A percentile compares a stretch with the other conserved stretches of the same genome.
These are phyloP conservation scores for Talaromyces borbonicus DNA, from an alignment of 495 filamentous ascomycete genomes.

Conservation along the genomic window DNA sequence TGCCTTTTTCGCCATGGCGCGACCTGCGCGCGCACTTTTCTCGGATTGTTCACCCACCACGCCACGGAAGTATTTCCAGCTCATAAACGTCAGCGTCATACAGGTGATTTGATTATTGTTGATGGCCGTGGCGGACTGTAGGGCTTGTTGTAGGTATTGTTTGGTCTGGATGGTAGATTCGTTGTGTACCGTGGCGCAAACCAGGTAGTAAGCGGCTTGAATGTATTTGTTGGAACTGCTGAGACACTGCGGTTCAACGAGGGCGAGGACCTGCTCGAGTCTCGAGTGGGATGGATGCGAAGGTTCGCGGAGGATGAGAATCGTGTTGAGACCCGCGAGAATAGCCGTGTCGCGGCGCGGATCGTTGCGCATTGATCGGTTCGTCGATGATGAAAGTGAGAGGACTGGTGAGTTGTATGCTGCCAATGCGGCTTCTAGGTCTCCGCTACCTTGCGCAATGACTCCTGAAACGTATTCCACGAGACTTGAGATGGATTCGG, in stretches of 20 bases:
- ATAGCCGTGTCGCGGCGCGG: slow-evolving; percentile 63
- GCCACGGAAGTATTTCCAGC: slow-evolving; percentile 70
- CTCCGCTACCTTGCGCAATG: slow-evolving; percentile 69
- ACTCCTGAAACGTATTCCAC: slow-evolving; percentile 64
- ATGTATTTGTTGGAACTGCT: slow-evolving; percentile 63
- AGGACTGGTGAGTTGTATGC: slow-evolving; percentile 56
- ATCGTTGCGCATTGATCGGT: slow-evolving; percentile 35
- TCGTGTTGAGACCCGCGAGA: slow-evolving; percentile 67
- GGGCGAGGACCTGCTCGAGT: slow-evolving; percentile 44
- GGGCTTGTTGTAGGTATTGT: slow-evolving; percentile 57
- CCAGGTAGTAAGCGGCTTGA: slow-evolving; percentile 65
- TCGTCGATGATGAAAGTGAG: slow-evolving; percentile 34
- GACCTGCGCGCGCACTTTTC: slow-evolving; percentile 70
- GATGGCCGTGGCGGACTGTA: slow-evolving; percentile 45
- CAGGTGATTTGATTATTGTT: slow-evolving; percentile 63
- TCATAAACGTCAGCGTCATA: slow-evolving; percentile 80
- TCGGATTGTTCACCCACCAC: slow-evolving; percentile 85
- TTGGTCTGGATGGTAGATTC: slow-evolving; percentile 65
- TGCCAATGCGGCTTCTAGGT: slow-evolving; percentile 52
- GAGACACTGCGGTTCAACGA: slow-evolving; percentile 57
- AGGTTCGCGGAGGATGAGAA: slow-evolving; percentile 70
- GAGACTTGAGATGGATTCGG: slow-evolving; percentile 33
- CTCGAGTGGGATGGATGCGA: slow-evolving; percentile 37
- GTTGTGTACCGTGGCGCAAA: slow-evolving; percentile 56
- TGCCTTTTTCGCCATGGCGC: slow-evolving; percentile 62